phyloP scores from a whole-genome alignment of 257 asterid genomes.

The Ballota nigra region DNA sequence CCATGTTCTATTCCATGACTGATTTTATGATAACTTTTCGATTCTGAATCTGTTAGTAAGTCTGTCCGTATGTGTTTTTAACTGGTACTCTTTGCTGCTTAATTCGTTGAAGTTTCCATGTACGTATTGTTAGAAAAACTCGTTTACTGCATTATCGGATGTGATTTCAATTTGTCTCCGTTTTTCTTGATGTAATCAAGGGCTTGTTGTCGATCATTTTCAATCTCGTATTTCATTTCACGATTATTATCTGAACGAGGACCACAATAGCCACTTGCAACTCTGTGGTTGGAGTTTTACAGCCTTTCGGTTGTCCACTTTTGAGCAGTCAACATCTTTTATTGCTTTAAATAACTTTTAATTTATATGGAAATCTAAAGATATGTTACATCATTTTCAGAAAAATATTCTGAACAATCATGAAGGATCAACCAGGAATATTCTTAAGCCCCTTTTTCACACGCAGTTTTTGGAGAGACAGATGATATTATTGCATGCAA shows the following conservation, averaged over 20 bases:
- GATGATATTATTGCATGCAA: not conserved
- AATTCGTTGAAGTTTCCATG: slow-evolving; percentile 18
- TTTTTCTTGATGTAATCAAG: not conserved
- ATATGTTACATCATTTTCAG: slow-evolving; percentile 22
- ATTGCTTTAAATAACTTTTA: slow-evolving; percentile 18
- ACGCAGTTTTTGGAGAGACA: slow-evolving; percentile 1
- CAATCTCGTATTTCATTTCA: slow-evolving; percentile 16
- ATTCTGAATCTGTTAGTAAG: slow-evolving; percentile 27
- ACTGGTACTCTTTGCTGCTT: slow-evolving; percentile 24
- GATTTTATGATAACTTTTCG: slow-evolving; percentile 24
- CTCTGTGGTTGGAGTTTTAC: slow-evolving; percentile 21
- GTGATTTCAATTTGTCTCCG: slow-evolving; percentile 11
- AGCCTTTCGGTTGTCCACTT: not conserved
- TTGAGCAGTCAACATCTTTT: slow-evolving; percentile 21
- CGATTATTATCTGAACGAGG: slow-evolving; percentile 16
- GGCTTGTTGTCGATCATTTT: not conserved
- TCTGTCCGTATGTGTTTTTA: slow-evolving; percentile 22
- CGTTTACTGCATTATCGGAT: slow-evolving; percentile 12
- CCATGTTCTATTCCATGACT: not conserved
- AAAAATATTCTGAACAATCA: slow-evolving; percentile 16
- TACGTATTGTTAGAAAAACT: slow-evolving; percentile 25
- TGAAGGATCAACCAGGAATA: slow-evolving; percentile 33
- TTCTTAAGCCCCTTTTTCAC: not conserved
- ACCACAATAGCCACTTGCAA: slow-evolving; percentile 32
- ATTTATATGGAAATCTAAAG: slow-evolving; percentile 11